Percentiles rank a stretch among this genome's conserved stretches.
Conservation (phyloP, 768 basidiomycete species). For the Nidularia sp. region DNA sequence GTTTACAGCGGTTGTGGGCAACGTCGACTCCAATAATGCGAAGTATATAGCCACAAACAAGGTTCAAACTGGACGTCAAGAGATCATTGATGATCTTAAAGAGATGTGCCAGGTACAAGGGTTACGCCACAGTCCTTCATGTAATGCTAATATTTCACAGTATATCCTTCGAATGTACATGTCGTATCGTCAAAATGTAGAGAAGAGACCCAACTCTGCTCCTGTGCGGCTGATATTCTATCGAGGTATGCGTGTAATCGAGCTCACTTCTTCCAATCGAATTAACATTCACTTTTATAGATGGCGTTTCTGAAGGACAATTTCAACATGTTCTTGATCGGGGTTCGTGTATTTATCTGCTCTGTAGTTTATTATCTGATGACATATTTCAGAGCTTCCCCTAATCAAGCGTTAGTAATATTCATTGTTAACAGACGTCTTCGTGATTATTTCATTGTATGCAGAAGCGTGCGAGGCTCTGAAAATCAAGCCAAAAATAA, state of each 20-base stretch:
- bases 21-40: slow-evolving; percentile 62
- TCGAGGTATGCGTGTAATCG: slow-evolving; percentile 41
- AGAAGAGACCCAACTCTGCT: slow-evolving; percentile 33
- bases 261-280: slow-evolving; percentile 3
- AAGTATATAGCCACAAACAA: slow-evolving; percentile 53
- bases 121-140: background rate
- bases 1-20: slow-evolving; percentile 69
- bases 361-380: background rate
- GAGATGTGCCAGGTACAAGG: slow-evolving; percentile 52
- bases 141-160: slow-evolving; percentile 23
- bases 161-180: slow-evolving; percentile 50
- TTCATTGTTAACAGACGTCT: too few species aligned
- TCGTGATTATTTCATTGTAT: background rate
- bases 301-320: slow-evolving; percentile 49
- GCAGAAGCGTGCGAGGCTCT: slow-evolving; percentile 61
- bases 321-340: slow-evolving; percentile 46
- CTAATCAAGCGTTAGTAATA: slow-evolving; percentile 46
- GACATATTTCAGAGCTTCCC: slow-evolving; percentile 43
- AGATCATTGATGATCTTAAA: slow-evolving; percentile 64
- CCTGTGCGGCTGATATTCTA: slow-evolving; percentile 70
- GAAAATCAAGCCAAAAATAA: slow-evolving; percentile 61
- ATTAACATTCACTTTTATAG: slow-evolving; percentile 22
- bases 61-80: slow-evolving; percentile 55
- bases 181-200: slow-evolving; percentile 41
- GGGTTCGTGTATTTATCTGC: slow-evolving; percentile 31